Evolutionary conservation across 2,329 filamentous ascomycete species (phyloP).

Genomic region (Trichoderma sp.): DNA sequence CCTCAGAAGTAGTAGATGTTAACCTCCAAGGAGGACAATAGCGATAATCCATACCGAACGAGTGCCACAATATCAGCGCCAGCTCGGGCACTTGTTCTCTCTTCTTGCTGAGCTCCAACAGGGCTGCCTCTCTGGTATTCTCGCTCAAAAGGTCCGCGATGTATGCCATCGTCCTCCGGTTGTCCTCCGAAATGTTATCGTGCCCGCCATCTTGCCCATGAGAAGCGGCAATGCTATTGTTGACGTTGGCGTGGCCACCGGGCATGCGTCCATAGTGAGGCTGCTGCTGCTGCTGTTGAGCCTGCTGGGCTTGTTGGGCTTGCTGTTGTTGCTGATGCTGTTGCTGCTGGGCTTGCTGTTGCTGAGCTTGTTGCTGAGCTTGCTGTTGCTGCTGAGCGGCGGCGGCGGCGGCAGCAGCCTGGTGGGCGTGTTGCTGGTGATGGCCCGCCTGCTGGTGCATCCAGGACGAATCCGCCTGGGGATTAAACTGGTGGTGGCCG

Average conservation of each 20-base stretch:
- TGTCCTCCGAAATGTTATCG: conserved; percentile 82
- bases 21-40: not conserved
- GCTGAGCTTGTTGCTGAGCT: conserved; percentile 55
- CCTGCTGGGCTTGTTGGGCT: conserved; percentile 47
- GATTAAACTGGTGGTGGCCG: conserved; percentile 67
- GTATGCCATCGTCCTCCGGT: conserved; percentile 87
- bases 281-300: conserved; percentile 47
- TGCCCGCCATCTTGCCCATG: conserved; percentile 58
- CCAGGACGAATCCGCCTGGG: conserved; percentile 64
- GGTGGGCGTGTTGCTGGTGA: conserved; percentile 57
- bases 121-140: conserved; percentile 81
- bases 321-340: conserved; percentile 44
- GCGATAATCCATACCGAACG: conserved; percentile 69
- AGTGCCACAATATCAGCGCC: conserved; percentile 96
- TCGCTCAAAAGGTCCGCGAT: conserved; percentile 91
- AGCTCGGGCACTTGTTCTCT: conserved; percentile 96
- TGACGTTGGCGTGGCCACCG: conserved; percentile 59
- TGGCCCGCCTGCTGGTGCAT: conserved; percentile 66
- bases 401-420: conserved; percentile 48
- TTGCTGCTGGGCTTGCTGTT: conserved; percentile 56
- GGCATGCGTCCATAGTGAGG: conserved; percentile 75
- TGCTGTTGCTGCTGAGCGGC: conserved; percentile 53
- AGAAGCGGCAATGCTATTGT: conserved; percentile 40
- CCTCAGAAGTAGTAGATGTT: not conserved
- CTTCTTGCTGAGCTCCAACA: conserved; percentile 98